Evolutionary conservation across 495 filamentous ascomycete species (phyloP).

Genomic region (Terfezia boudieri): DNA sequence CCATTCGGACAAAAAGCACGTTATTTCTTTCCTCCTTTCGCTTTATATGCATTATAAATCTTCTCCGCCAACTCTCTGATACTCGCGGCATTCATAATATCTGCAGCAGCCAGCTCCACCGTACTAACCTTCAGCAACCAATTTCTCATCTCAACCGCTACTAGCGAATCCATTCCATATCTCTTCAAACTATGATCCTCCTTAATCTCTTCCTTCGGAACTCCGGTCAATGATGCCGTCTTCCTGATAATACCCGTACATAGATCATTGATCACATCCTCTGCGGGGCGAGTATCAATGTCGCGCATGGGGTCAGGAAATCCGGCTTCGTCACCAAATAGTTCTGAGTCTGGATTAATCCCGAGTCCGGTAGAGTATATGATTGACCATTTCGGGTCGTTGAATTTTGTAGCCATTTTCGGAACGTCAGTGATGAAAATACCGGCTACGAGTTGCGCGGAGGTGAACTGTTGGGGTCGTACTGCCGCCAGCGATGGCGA

Average conservation of each 20-base stretch:
- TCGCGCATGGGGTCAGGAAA: not conserved
- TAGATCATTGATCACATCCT: not conserved
- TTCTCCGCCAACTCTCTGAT: not conserved
- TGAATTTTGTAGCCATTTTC: not conserved
- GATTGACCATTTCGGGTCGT: not conserved
- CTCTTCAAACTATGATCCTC: conserved; percentile 25
- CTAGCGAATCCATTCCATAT: conserved; percentile 33
- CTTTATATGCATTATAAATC: not conserved
- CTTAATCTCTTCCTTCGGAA: conserved; percentile 31
- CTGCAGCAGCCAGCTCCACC: not conserved
- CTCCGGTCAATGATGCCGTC: conserved; percentile 22
- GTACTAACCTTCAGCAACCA: conserved; percentile 18
- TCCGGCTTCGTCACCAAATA: not conserved
- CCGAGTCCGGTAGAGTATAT: not conserved
- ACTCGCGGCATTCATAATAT: not conserved
- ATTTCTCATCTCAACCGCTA: conserved; percentile 32
- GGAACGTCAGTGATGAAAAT: not conserved
- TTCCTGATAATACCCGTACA: not conserved
- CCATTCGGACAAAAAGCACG: too few species aligned
- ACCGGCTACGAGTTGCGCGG: not conserved
- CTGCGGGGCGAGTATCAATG: not conserved
- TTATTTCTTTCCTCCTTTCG: not conserved
- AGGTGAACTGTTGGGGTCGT: not conserved
- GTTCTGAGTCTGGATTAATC: not conserved
- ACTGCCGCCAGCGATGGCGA: not conserved